Evolutionary conservation across 225 moss, liverwort and hornwort genomes (phyloP).

Genomic region (Antitrichia curtipendula): DNA sequence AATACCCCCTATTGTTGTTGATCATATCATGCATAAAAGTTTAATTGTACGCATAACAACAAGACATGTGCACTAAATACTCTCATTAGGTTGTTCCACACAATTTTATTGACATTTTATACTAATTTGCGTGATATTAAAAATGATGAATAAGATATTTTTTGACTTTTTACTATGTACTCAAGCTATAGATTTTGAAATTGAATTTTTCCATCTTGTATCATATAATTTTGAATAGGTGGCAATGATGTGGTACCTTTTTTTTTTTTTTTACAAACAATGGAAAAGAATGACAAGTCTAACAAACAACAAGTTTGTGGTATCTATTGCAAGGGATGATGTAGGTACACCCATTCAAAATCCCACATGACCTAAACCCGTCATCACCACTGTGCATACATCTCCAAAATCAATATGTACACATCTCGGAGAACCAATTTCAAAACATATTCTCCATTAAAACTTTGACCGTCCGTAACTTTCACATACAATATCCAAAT

Average conservation of each 20-base stretch:
- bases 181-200: not conserved
- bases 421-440: not conserved
- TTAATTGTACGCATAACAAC: not conserved
- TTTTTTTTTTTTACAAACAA: too few species aligned
- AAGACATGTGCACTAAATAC: not conserved
- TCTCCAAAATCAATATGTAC: not conserved
- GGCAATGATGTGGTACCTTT: rapidly evolving
- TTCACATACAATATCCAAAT: not conserved
- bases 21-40: too few species aligned
- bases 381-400: not conserved
- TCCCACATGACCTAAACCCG: rapidly evolving
- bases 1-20: too few species aligned
- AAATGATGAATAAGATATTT: not conserved
- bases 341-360: rapidly evolving
- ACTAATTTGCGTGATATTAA: not conserved
- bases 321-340: not conserved
- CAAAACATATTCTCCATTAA: too few species aligned
- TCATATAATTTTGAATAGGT: not conserved
- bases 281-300: not conserved
- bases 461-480: not conserved
- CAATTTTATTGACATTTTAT: too few species aligned
- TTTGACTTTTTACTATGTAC: not conserved
- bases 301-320: too few species aligned
- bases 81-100: not conserved
- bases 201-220: not conserved